Conservation (phyloP, 75 land plant genomes). For the Isoetes taiwanensis region DNA sequence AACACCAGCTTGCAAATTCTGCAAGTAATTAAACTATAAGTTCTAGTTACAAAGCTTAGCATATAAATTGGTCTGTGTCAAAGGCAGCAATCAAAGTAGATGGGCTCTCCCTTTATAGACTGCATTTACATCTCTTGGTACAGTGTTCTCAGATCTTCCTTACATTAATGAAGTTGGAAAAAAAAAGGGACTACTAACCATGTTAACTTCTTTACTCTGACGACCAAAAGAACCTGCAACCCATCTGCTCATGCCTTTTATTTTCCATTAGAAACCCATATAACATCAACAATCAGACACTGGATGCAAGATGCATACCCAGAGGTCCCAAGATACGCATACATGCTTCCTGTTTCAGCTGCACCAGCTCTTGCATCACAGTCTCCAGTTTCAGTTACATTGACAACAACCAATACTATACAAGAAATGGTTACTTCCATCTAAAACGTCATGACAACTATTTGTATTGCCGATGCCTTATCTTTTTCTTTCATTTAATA, state of each 20-base stretch:
- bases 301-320: slow-evolving; percentile 19
- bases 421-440: too few relatives aligned
- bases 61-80: too few relatives aligned
- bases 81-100: too few relatives aligned
- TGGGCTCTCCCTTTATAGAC: too few relatives aligned
- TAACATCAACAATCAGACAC: not conserved
- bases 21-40: too few relatives aligned
- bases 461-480: too few relatives aligned
- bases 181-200: slow-evolving; percentile 5
- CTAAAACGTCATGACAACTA: too few relatives aligned
- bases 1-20: slow-evolving; percentile 23
- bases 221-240: slow-evolving; percentile 22
- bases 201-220: not conserved
- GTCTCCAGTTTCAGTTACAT: not conserved
- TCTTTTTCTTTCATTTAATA: too few relatives aligned
- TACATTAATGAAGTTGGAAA: not conserved
- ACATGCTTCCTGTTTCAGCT: slow-evolving; percentile 21
- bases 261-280: not conserved
- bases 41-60: too few relatives aligned
- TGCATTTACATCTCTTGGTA: too few relatives aligned
- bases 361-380: slow-evolving; percentile 30
- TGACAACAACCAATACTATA: too few relatives aligned
- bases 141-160: too few relatives aligned
- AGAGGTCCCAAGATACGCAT: slow-evolving; percentile 37
- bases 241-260: slow-evolving; percentile 8